Conservation (phyloP, 257 asterid species). For the Plantago ovata region DNA sequence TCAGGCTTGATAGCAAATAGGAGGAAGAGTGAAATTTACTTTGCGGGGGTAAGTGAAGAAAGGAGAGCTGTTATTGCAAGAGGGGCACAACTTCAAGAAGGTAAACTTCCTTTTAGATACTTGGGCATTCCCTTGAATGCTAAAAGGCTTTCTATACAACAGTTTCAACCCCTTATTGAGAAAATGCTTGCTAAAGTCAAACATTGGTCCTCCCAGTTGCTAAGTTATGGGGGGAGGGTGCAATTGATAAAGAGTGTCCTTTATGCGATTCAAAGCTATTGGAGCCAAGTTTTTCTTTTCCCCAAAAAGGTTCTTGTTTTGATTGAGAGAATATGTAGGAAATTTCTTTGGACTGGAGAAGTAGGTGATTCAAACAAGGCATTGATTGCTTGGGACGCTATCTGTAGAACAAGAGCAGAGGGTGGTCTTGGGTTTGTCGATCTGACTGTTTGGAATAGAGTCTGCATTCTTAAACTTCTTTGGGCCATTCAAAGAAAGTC, state of each 20-base stretch:
- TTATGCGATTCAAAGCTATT: too few species aligned
- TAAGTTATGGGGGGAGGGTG: background rate
- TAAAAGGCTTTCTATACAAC: background rate
- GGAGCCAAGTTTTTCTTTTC: too few species aligned
- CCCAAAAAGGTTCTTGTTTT: too few species aligned
- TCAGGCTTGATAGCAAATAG: background rate
- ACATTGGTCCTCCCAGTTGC: background rate
- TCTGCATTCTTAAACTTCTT: too few species aligned
- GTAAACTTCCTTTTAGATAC: background rate
- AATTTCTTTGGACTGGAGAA: background rate
- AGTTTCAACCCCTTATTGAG: background rate
- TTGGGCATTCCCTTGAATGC: background rate
- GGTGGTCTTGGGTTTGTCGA: background rate
- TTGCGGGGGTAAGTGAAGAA: too few species aligned
- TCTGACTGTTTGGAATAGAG: background rate
- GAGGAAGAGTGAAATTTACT: too few species aligned
- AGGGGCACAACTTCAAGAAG: background rate
- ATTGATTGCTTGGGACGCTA: background rate
- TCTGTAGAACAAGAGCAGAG: background rate
- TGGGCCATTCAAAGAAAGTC: too few species aligned
- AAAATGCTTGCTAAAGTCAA: background rate
- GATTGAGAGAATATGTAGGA: too few species aligned
- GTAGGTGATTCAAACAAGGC: background rate
- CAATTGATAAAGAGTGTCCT: too few species aligned
- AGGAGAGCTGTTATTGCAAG: background rate